Percentiles rank a stretch among this genome's conserved stretches.
Conservation (phyloP, 306 rosid species). For the Ammopiptanthus mongolicus region DNA sequence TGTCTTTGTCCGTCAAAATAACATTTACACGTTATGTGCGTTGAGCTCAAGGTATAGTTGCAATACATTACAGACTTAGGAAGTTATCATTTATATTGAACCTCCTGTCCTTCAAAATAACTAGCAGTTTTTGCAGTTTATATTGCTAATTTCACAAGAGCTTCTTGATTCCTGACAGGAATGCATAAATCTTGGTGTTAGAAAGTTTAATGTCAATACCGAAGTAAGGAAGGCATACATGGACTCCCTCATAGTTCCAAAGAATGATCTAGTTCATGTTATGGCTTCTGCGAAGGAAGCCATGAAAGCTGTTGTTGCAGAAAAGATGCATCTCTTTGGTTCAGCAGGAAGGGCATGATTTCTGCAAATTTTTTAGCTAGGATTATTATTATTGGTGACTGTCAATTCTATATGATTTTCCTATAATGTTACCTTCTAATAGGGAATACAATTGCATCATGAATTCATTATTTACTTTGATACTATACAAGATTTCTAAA, state of each 20-base stretch:
- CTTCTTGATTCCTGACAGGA: constrained; percentile 43
- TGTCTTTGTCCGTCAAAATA: not conserved
- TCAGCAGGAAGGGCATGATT: constrained; percentile 81
- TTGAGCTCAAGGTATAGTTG: constrained; percentile 36
- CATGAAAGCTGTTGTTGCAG: constrained; percentile 84
- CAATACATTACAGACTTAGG: not conserved
- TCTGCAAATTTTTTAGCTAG: constrained; percentile 7
- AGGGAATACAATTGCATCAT: not conserved
- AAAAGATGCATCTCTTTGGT: constrained; percentile 90
- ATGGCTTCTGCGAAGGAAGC: constrained; percentile 88
- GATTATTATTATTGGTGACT: constrained; percentile 5
- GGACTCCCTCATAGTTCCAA: constrained; percentile 65
- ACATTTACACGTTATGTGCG: not conserved
- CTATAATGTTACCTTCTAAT: not conserved
- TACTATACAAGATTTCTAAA: not conserved
- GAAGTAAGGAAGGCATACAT: constrained; percentile 94
- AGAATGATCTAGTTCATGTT: constrained; percentile 77
- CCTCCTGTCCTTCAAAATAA: not conserved
- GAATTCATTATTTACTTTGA: not conserved
- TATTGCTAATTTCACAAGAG: constrained; percentile 5
- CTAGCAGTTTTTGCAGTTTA: constrained; percentile 5
- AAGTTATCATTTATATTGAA: not conserved
- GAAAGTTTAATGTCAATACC: constrained; percentile 93
- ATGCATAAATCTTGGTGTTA: constrained; percentile 73
- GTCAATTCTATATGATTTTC: not conserved